Percentiles rank a stretch among this genome's conserved stretches.
Evolutionary conservation across 148 eudicot genomes (phyloP).

Genomic region (Persicaria maculosa): DNA sequence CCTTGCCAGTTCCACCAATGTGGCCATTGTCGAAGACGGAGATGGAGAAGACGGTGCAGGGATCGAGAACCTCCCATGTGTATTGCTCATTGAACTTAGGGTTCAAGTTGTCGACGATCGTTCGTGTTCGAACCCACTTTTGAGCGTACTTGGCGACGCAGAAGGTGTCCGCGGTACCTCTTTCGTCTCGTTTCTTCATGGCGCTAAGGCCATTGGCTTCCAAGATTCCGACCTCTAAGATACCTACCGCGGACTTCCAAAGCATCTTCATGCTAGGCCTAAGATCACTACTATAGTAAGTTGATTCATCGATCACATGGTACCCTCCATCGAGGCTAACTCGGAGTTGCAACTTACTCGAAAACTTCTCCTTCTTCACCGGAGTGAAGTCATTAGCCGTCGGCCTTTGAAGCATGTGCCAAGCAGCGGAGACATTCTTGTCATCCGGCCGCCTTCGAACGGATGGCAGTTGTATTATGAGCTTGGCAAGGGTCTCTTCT

Average conservation of each 20-base stretch:
- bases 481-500: constrained; percentile 11
- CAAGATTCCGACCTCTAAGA: constrained; percentile 24
- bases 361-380: constrained; percentile 25
- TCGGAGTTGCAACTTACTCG: constrained; percentile 37
- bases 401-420: background rate
- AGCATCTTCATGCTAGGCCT: constrained; percentile 32
- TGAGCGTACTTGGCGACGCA: constrained; percentile 43
- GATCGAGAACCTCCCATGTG: constrained; percentile 54
- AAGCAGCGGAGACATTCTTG: background rate
- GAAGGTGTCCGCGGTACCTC: constrained; percentile 38
- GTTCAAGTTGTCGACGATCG: constrained; percentile 21
- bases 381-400: background rate
- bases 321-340: constrained; percentile 45
- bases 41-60: constrained; percentile 39
- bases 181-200: constrained; percentile 30
- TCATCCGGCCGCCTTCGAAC: background rate
- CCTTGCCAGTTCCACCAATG: constrained; percentile 20
- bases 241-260: constrained; percentile 36
- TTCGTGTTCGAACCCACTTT: constrained; percentile 45
- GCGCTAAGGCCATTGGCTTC: constrained; percentile 31
- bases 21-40: constrained; percentile 43
- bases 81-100: constrained; percentile 53
- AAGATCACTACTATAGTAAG: constrained; percentile 40
- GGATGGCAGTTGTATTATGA: background rate
- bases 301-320: constrained; percentile 43